Conservation (phyloP, 176 grass and related monocot species). For the Secale cereale region DNA sequence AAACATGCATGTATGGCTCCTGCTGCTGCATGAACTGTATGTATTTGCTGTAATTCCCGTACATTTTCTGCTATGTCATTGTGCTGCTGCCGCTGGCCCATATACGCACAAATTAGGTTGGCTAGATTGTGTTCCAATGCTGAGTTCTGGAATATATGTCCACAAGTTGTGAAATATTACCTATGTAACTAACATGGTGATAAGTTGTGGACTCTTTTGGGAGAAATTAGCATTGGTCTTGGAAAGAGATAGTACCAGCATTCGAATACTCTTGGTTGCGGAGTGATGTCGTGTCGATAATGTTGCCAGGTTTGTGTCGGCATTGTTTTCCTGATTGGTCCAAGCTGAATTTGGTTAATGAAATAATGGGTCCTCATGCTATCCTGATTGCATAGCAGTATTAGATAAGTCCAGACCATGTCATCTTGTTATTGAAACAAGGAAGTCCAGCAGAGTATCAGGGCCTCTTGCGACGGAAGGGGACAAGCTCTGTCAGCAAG, state of each 20-base stretch:
- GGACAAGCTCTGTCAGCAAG: background rate
- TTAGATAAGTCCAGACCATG: background rate
- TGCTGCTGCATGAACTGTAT: background rate
- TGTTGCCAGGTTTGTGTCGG: no score
- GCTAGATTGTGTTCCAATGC: background rate
- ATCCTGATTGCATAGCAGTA: background rate
- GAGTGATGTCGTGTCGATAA: no score
- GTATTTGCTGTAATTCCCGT: background rate
- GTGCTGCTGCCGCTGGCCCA: background rate
- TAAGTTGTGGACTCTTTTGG: background rate
- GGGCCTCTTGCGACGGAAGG: background rate
- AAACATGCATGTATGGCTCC: background rate
- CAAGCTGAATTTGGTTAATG: background rate
- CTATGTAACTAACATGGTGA: background rate
- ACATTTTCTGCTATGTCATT: background rate
- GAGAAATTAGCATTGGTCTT: no score
- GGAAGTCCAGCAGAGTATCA: background rate
- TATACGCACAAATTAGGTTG: background rate
- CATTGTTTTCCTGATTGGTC: background rate
- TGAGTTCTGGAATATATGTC: background rate
- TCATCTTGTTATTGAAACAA: background rate
- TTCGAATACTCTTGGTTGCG: no score
- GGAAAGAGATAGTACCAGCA: no score
- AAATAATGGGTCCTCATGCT: background rate
- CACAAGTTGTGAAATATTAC: background rate